Percentiles rank a stretch among this genome's conserved stretches.
Conservation (phyloP, 2,329 filamentous ascomycete species). For the Sporothrix sp. region DNA sequence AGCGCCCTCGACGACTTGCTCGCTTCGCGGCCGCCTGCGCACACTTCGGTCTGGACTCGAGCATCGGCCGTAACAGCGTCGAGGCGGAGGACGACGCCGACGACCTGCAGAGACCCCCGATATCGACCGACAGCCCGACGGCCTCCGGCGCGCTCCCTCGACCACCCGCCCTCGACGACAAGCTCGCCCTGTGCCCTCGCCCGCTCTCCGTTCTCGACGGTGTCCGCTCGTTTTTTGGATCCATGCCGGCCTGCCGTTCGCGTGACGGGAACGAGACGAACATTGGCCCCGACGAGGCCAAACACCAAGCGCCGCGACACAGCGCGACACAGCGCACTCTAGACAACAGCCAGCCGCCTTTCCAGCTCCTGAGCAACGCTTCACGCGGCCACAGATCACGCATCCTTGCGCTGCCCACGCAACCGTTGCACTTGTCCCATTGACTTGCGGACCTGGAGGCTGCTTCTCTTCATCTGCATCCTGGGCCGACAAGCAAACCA, state of each 20-base stretch:
- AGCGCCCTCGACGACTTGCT: too few species aligned
- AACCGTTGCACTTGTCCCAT: slow-evolving; percentile 2
- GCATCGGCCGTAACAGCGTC: not conserved
- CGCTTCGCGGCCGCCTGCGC: too few species aligned
- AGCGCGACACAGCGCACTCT: too few species aligned
- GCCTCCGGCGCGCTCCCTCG: too few species aligned
- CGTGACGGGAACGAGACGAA: too few species aligned
- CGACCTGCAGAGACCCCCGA: not conserved
- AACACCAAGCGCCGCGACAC: not conserved
- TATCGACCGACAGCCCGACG: not conserved
- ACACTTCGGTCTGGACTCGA: too few species aligned
- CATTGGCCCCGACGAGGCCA: not conserved
- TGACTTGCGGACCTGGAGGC: not conserved
- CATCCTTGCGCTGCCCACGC: slow-evolving; percentile 4
- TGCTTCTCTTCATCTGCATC: not conserved
- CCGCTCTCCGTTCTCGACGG: slow-evolving; percentile 8
- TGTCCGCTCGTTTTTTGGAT: slow-evolving; percentile 8
- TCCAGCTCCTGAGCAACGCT: not conserved
- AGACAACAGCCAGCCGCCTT: not conserved
- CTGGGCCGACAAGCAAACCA: not conserved
- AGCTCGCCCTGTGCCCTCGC: too few species aligned
- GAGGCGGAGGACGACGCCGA: slow-evolving; percentile 1
- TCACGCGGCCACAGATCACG: slow-evolving; percentile 4
- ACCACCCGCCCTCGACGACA: too few species aligned
- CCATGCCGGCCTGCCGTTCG: not conserved